Percentiles rank a stretch among this genome's conserved stretches.
These are phyloP conservation scores for Przewalskia tangutica DNA, from an alignment of 257 asterid species.

Conservation along the genomic window DNA sequence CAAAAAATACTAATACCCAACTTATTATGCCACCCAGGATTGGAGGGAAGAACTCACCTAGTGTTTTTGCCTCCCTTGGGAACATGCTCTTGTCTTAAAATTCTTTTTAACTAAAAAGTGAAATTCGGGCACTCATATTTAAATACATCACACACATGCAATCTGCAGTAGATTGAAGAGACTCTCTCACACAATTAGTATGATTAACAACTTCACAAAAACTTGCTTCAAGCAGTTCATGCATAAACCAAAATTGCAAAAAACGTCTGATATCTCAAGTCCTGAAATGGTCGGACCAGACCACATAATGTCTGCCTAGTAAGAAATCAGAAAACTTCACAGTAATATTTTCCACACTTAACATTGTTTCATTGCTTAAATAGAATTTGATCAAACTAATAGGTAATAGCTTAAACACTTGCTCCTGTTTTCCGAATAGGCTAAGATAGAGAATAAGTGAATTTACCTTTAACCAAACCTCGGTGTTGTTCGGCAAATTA, in stretches of 20 bases:
- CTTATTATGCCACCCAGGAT: background rate
- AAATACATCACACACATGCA: background rate
- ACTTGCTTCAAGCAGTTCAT: background rate
- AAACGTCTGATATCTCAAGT: background rate
- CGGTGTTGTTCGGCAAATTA: slow-evolving; percentile 70
- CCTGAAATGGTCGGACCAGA: background rate
- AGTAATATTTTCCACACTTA: background rate
- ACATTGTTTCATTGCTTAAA: background rate
- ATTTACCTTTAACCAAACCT: slow-evolving; percentile 83
- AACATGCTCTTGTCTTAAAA: background rate
- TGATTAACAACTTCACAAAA: background rate
- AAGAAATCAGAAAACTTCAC: background rate
- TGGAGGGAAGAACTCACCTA: no score
- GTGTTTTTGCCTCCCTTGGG: no score
- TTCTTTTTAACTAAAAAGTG: background rate
- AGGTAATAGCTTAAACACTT: background rate
- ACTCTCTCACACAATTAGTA: background rate
- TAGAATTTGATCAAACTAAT: background rate
- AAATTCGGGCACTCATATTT: background rate
- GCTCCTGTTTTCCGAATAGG: background rate
- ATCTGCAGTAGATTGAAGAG: background rate
- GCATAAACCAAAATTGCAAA: background rate
- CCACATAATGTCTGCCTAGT: background rate
- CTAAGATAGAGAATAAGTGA: background rate
- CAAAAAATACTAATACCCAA: background rate